Evolutionary conservation across 106 monocot species (phyloP).

Genomic region (Phalaenopsis aphrodite): DNA sequence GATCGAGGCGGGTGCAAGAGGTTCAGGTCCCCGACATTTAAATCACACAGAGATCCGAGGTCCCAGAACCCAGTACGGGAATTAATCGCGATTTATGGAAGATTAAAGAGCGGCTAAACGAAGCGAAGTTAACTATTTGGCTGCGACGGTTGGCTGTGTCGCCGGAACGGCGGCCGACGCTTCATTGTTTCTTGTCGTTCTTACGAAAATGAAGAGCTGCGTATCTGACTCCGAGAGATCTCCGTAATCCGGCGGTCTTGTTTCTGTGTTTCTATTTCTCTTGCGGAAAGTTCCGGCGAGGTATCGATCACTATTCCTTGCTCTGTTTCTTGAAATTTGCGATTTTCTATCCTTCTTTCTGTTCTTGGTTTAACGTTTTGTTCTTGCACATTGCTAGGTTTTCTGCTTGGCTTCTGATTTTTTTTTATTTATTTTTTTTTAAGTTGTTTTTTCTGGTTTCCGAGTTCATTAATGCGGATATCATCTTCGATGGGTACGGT

Average conservation of each 20-base stretch:
- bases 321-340: neutral
- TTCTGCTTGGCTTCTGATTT: neutral
- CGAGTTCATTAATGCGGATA: neutral
- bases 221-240: neutral
- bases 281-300: neutral
- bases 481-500: neutral
- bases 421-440: neutral
- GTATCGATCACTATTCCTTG: neutral
- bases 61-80: neutral
- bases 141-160: neutral
- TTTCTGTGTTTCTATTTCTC: neutral
- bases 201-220: neutral
- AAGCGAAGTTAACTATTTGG: neutral
- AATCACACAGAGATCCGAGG: neutral
- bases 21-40: neutral
- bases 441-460: neutral
- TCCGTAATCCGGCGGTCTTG: neutral
- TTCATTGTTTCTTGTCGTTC: neutral
- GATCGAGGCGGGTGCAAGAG: neutral
- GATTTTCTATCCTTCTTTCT: neutral
- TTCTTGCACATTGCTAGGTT: neutral
- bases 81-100: slow-evolving; percentile 3
- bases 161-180: neutral
- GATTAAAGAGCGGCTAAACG: neutral
- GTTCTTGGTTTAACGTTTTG: too few species aligned